Percentiles rank a stretch among this genome's conserved stretches.
Evolutionary conservation across 805 yeast species (phyloP).

Genomic region (Metschnikowia lunata): DNA sequence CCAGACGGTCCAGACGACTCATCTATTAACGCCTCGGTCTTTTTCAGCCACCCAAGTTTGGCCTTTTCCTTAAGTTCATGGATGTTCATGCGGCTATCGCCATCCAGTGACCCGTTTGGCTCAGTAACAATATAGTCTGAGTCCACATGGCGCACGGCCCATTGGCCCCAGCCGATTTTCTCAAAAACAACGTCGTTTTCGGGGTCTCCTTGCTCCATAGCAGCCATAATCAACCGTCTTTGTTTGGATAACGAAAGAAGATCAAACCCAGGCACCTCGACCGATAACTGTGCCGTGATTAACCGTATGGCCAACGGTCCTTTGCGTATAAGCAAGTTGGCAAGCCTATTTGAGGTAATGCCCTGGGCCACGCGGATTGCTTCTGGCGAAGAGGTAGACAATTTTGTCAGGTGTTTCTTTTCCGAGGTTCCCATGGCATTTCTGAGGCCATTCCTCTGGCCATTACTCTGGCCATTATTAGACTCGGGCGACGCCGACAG

Average conservation of each 20-base stretch:
- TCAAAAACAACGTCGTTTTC: constrained; percentile 69
- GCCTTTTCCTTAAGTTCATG: constrained; percentile 34
- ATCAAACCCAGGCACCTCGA: constrained; percentile 76
- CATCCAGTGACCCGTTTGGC: constrained; percentile 10
- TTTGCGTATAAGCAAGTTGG: constrained; percentile 59
- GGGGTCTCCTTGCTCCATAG: constrained; percentile 69
- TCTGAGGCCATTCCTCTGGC: neutral
- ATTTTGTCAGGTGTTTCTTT: constrained; percentile 12
- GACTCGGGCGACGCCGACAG: constrained; percentile 9
- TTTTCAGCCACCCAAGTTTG: constrained; percentile 41
- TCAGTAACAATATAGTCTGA: constrained; percentile 44
- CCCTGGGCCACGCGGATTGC: constrained; percentile 84
- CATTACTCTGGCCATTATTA: neutral
- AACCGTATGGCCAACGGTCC: constrained; percentile 92
- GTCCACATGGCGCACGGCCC: constrained; percentile 69
- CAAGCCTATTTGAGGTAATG: constrained; percentile 75
- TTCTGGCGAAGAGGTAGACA: constrained; percentile 79
- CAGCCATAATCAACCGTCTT: constrained; percentile 84
- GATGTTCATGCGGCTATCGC: constrained; percentile 27
- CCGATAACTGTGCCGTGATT: constrained; percentile 72
- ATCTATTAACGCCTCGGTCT: constrained; percentile 16
- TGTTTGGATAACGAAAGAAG: constrained; percentile 81
- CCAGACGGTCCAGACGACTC: constrained; percentile 6
- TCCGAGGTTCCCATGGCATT: constrained; percentile 1
- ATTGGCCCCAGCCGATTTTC: constrained; percentile 97